phyloP scores from a whole-genome alignment of 2,329 filamentous ascomycete genomes.

The Tolypocladium guangdongense region DNA sequence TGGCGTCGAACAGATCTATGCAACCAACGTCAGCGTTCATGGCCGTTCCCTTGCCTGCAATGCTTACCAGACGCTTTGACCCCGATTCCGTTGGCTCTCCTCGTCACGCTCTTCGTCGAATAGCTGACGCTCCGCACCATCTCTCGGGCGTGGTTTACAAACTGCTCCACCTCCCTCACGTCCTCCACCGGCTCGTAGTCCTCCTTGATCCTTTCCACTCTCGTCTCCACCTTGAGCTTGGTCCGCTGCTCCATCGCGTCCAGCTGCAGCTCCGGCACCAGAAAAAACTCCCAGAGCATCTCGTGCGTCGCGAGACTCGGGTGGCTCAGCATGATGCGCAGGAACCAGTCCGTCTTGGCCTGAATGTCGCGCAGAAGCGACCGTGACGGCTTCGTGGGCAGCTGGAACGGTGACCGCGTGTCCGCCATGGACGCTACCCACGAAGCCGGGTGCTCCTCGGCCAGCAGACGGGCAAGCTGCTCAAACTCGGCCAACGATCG shows the following conservation, averaged over 20 bases:
- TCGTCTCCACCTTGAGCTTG: slow-evolving; percentile 71
- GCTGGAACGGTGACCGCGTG: slow-evolving; percentile 79
- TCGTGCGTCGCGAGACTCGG: slow-evolving; percentile 93
- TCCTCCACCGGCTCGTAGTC: slow-evolving; percentile 80
- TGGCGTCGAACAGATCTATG: slow-evolving; percentile 58
- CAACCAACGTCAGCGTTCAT: neutral
- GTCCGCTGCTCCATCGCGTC: slow-evolving; percentile 86
- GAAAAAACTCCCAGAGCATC: slow-evolving; percentile 97
- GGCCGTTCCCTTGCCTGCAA: neutral
- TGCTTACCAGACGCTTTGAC: slow-evolving; percentile 49
- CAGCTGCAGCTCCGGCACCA: slow-evolving; percentile 86
- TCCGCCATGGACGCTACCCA: slow-evolving; percentile 77
- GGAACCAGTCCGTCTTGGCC: slow-evolving; percentile 72
- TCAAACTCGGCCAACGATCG: slow-evolving; percentile 85
- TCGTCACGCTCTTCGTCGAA: slow-evolving; percentile 70
- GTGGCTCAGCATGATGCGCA: slow-evolving; percentile 77
- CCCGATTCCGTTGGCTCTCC: slow-evolving; percentile 64
- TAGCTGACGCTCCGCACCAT: slow-evolving; percentile 78
- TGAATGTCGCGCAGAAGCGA: slow-evolving; percentile 83
- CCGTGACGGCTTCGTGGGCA: slow-evolving; percentile 83
- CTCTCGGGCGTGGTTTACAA: slow-evolving; percentile 82
- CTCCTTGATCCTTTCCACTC: slow-evolving; percentile 75
- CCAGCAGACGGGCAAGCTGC: slow-evolving; percentile 71
- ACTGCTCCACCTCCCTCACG: slow-evolving; percentile 81
- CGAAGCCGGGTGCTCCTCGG: slow-evolving; percentile 85